Evolutionary conservation across 1,284 basidiomycete species (phyloP).

Genomic region (Tilletia caries): DNA sequence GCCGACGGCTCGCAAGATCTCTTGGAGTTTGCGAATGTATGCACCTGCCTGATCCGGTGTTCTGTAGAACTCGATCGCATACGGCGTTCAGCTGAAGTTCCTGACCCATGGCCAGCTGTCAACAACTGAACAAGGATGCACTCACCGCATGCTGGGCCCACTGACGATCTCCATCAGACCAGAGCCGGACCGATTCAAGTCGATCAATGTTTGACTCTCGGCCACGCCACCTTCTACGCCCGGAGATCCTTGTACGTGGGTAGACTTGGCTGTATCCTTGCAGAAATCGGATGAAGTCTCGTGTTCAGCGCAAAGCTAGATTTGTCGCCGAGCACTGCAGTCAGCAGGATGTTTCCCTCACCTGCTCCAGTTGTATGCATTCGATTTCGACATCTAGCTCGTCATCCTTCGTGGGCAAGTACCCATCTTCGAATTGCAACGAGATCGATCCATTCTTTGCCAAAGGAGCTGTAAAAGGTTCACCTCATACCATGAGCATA

Average conservation of each 20-base stretch:
- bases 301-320: not conserved
- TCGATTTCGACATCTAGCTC: slow-evolving; percentile 69
- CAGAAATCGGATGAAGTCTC: too few relatives aligned
- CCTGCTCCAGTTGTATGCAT: slow-evolving; percentile 95
- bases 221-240: too few relatives aligned
- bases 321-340: too few relatives aligned
- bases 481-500: not conserved
- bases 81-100: too few relatives aligned
- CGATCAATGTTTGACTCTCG: slow-evolving; percentile 61
- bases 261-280: slow-evolving; percentile 84
- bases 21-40: slow-evolving; percentile 81
- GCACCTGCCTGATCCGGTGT: slow-evolving; percentile 85
- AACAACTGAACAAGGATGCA: not conserved
- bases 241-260: slow-evolving; percentile 54
- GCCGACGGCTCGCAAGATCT: slow-evolving; percentile 74
- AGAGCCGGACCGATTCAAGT: slow-evolving; percentile 84
- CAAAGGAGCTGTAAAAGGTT: slow-evolving; percentile 64
- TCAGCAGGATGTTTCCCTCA: slow-evolving; percentile 55
- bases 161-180: slow-evolving; percentile 96
- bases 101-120: not conserved
- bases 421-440: slow-evolving; percentile 54
- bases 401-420: slow-evolving; percentile 53
- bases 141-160: slow-evolving; percentile 76
- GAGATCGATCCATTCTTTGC: slow-evolving; percentile 68
- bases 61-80: not conserved